Percentiles rank a stretch among this genome's conserved stretches.
phyloP scores from a whole-genome alignment of 2,329 filamentous ascomycete genomes.

The Colletotrichum trifolii region DNA sequence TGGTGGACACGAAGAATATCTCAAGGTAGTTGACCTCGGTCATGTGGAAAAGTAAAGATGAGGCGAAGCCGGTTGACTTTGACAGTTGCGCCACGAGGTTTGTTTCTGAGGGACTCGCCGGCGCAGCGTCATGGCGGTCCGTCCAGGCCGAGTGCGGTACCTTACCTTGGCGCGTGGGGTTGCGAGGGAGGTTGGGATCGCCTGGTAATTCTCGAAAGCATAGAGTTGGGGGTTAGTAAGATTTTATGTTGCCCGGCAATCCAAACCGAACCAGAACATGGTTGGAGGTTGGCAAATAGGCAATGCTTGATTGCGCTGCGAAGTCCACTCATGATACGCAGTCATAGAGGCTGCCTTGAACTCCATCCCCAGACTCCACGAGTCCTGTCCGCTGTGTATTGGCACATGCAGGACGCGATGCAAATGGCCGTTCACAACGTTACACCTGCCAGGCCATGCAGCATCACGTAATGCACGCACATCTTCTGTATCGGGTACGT shows the following conservation, averaged over 20 bases:
- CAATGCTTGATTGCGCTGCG: too few species aligned
- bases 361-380: too few species aligned
- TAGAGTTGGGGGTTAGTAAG: slow-evolving; percentile 15
- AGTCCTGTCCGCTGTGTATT: slow-evolving; percentile 11
- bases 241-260: background rate
- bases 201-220: slow-evolving; percentile 6
- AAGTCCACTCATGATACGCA: too few species aligned
- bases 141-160: slow-evolving; percentile 15
- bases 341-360: too few species aligned
- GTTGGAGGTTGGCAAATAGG: too few species aligned
- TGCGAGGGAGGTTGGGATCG: slow-evolving; percentile 8
- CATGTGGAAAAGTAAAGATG: slow-evolving; percentile 1
- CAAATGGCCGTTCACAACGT: slow-evolving; percentile 21
- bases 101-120: background rate
- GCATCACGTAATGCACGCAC: slow-evolving; percentile 25
- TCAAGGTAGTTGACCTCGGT: background rate
- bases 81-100: background rate
- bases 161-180: slow-evolving; percentile 1
- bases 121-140: slow-evolving; percentile 20
- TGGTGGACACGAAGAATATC: background rate
- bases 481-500: slow-evolving; percentile 19
- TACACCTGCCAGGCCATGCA: slow-evolving; percentile 15
- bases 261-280: background rate
- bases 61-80: background rate
- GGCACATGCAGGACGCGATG: slow-evolving; percentile 29